These are phyloP conservation scores for Lepraria neglecta DNA, from an alignment of 495 filamentous ascomycete genomes.

Conservation along the genomic window DNA sequence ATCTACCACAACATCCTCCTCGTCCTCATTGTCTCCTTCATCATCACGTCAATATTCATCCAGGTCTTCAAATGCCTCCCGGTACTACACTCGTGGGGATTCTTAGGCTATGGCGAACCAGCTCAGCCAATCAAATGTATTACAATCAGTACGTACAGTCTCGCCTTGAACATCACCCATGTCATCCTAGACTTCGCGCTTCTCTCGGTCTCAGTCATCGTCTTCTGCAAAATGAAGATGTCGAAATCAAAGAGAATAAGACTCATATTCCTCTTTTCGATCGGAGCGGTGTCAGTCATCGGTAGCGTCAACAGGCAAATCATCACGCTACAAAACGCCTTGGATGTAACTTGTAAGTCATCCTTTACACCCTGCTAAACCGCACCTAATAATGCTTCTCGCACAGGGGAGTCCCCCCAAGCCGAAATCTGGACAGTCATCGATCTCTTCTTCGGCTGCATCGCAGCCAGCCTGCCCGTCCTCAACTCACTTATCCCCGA, in stretches of 20 bases:
- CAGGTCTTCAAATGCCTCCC: constrained; percentile 17
- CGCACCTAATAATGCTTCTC: background rate
- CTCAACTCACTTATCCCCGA: constrained; percentile 4
- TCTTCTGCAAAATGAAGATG: constrained; percentile 7
- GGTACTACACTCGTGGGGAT: background rate
- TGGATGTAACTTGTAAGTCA: constrained; percentile 3
- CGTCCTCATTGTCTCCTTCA: constrained; percentile 11
- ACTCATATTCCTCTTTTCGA: constrained; percentile 5
- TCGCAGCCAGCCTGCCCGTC: constrained; percentile 12
- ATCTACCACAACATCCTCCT: constrained; percentile 22
- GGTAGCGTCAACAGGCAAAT: constrained; percentile 8
- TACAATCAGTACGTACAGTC: background rate
- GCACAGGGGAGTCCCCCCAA: background rate
- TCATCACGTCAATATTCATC: constrained; percentile 17
- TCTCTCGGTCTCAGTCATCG: background rate
- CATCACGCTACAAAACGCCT: background rate
- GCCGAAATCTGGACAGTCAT: background rate
- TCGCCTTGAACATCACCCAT: background rate
- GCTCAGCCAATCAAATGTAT: background rate
- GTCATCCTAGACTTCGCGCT: constrained; percentile 10
- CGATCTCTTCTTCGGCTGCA: constrained; percentile 16
- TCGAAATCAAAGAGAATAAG: background rate
- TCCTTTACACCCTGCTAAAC: too few relatives aligned
- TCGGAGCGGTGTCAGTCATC: constrained; percentile 1
- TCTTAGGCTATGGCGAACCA: background rate